Conservation (phyloP, 768 basidiomycete species). For the Suillus hirtellus region DNA sequence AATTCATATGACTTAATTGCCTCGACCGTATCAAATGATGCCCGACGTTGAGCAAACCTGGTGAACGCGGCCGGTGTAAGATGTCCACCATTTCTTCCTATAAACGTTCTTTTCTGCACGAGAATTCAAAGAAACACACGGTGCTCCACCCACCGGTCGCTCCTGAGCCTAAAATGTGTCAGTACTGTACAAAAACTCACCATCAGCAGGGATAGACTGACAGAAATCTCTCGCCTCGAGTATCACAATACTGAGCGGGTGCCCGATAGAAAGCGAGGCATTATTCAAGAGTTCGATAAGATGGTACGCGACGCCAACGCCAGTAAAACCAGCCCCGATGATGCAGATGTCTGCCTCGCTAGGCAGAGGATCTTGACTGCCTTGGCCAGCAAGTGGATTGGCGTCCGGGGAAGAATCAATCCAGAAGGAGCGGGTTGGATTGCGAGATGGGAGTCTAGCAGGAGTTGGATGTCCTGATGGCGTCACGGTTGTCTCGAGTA, state of each 20-base stretch:
- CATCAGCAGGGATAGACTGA: conserved; percentile 37
- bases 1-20: conserved; percentile 53
- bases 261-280: conserved; percentile 1
- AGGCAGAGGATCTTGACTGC: conserved; percentile 62
- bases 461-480: conserved; percentile 12
- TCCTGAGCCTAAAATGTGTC: conserved; percentile 53
- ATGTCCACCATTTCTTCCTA: conserved; percentile 82
- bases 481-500: not conserved
- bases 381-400: conserved; percentile 67
- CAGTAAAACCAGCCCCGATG: conserved; percentile 80
- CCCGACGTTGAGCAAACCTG: conserved; percentile 42
- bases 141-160: conserved; percentile 58
- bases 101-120: not conserved
- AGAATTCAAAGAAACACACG: not conserved
- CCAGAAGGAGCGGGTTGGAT: conserved; percentile 79
- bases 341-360: conserved; percentile 70
- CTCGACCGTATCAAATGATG: conserved; percentile 51
- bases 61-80: conserved; percentile 53
- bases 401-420: conserved; percentile 51
- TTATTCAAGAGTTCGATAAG: conserved; percentile 42
- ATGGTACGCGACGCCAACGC: conserved; percentile 74
- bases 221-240: conserved; percentile 88
- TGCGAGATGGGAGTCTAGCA: conserved; percentile 50
- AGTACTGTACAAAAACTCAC: conserved; percentile 3
- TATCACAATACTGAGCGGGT: conserved; percentile 53